Percentiles rank a stretch among this genome's conserved stretches.
These are phyloP conservation scores for Hyaloscypha finlandica DNA, from an alignment of 495 filamentous ascomycete species.

Conservation along the genomic window DNA sequence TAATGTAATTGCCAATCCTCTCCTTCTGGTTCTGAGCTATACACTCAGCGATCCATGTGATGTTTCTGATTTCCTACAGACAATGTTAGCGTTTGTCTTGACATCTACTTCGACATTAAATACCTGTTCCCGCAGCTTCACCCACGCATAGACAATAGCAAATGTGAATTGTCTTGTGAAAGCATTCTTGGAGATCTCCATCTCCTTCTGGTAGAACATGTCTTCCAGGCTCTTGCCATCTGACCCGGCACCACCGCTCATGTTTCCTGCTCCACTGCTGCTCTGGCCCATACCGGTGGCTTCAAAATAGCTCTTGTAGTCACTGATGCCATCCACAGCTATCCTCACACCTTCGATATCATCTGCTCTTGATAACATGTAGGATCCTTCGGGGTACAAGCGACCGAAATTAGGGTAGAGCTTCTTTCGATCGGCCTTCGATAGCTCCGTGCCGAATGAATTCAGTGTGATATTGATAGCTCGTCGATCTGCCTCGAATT, in stretches of 20 bases:
- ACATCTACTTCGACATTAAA: slow-evolving; percentile 32
- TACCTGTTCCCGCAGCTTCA: slow-evolving; percentile 97
- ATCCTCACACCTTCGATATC: slow-evolving; percentile 91
- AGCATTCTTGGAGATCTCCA: slow-evolving; percentile 92
- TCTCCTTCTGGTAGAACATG: slow-evolving; percentile 98
- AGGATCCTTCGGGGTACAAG: slow-evolving; percentile 89
- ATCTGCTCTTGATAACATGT: slow-evolving; percentile 94
- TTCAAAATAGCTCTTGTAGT: slow-evolving; percentile 96
- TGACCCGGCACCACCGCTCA: slow-evolving; percentile 71
- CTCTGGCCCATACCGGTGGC: slow-evolving; percentile 82
- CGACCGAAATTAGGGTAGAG: slow-evolving; percentile 90
- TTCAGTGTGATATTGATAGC: slow-evolving; percentile 99
- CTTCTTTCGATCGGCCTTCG: slow-evolving; percentile 91
- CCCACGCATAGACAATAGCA: slow-evolving; percentile 95
- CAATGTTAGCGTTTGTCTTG: slow-evolving; percentile 10
- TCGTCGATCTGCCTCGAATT: slow-evolving; percentile 94
- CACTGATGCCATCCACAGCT: slow-evolving; percentile 85
- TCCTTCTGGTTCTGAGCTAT: slow-evolving; percentile 99
- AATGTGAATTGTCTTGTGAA: slow-evolving; percentile 97
- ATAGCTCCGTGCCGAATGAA: slow-evolving; percentile 96
- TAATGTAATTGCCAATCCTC: slow-evolving; percentile 97
- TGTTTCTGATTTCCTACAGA: slow-evolving; percentile 88
- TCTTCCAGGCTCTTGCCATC: slow-evolving; percentile 94
- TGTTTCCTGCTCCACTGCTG: slow-evolving; percentile 71
- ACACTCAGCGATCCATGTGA: slow-evolving; percentile 99